Conservation (phyloP, 1,284 basidiomycete species). For the Gymnopus androsaceus region DNA sequence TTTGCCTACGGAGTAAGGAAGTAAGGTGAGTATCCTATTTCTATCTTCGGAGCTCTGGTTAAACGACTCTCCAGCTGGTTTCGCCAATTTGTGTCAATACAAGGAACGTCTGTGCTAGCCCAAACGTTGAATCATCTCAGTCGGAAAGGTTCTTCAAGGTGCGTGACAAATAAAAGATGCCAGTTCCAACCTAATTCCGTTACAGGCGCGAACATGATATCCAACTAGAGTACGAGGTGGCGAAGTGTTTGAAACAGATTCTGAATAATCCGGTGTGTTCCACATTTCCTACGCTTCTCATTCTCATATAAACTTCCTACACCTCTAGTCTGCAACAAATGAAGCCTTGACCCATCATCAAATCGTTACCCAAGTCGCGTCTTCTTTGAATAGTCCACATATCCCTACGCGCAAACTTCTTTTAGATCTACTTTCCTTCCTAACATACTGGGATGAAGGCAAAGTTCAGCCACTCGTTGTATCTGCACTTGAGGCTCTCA, state of each 20-base stretch:
- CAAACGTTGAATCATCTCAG: conserved; percentile 80
- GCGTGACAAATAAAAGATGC: conserved; percentile 19
- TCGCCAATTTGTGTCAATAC: conserved; percentile 73
- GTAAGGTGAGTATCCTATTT: conserved; percentile 57
- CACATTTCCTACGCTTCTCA: background rate
- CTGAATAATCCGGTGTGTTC: conserved; percentile 73
- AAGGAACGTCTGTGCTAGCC: conserved; percentile 84
- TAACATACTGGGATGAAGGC: conserved; percentile 63
- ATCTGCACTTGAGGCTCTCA: conserved; percentile 66
- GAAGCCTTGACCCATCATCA: conserved; percentile 81
- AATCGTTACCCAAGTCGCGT: conserved; percentile 82
- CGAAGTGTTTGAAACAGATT: conserved; percentile 86
- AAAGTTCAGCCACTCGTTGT: conserved; percentile 58
- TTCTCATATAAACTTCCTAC: conserved; percentile 4
- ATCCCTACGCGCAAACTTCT: conserved; percentile 81
- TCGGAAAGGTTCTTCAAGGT: conserved; percentile 66
- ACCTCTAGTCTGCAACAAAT: conserved; percentile 63
- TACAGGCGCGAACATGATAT: conserved; percentile 67
- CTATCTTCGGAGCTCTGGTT: background rate
- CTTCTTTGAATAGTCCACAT: conserved; percentile 83
- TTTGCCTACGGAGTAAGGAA: conserved; percentile 83
- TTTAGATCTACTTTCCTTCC: conserved; percentile 74
- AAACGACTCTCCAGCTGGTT: conserved; percentile 67
- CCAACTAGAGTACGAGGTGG: conserved; percentile 83
- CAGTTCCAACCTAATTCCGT: conserved; percentile 11